phyloP scores from a whole-genome alignment of 2,329 filamentous ascomycete genomes.

The Aspergillus udagawae region DNA sequence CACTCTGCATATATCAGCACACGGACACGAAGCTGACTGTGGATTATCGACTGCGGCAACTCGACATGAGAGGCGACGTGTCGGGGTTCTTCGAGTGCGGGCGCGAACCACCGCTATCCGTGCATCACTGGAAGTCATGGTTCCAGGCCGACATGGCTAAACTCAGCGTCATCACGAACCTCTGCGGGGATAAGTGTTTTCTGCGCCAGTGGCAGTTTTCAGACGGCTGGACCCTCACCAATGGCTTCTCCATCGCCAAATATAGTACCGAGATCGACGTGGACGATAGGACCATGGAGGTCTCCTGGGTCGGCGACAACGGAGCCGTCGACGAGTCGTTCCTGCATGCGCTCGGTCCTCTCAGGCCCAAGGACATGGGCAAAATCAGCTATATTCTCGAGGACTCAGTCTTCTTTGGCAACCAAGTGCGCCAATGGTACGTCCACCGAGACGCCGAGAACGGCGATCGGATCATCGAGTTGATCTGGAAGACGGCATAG shows the following conservation, averaged over 20 bases:
- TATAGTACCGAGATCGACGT: slow-evolving; percentile 47
- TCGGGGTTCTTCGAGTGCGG: slow-evolving; percentile 60
- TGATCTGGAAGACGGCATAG: slow-evolving; percentile 31
- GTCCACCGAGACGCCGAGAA: slow-evolving; percentile 43
- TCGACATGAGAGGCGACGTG: slow-evolving; percentile 54
- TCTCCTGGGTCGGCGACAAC: slow-evolving; percentile 50
- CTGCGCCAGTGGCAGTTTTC: slow-evolving; percentile 53
- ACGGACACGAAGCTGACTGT: slow-evolving; percentile 53
- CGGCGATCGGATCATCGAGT: slow-evolving; percentile 39
- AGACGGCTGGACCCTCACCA: slow-evolving; percentile 50
- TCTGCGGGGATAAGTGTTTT: slow-evolving; percentile 57
- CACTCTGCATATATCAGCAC: slow-evolving; percentile 55
- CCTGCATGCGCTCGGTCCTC: slow-evolving; percentile 52
- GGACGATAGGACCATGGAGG: slow-evolving; percentile 46
- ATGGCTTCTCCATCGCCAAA: slow-evolving; percentile 55
- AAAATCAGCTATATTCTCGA: slow-evolving; percentile 53
- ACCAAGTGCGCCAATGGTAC: slow-evolving; percentile 54
- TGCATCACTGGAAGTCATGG: slow-evolving; percentile 64
- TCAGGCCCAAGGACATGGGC: slow-evolving; percentile 40
- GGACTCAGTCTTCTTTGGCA: slow-evolving; percentile 42
- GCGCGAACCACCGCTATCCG: slow-evolving; percentile 47
- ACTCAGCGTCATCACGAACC: slow-evolving; percentile 46
- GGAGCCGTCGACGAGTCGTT: slow-evolving; percentile 42
- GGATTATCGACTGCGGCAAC: slow-evolving; percentile 54
- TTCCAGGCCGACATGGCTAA: slow-evolving; percentile 49